Evolutionary conservation across 2,329 filamentous ascomycete species (phyloP).

Genomic region (Purpureocillium takamizusanense): DNA sequence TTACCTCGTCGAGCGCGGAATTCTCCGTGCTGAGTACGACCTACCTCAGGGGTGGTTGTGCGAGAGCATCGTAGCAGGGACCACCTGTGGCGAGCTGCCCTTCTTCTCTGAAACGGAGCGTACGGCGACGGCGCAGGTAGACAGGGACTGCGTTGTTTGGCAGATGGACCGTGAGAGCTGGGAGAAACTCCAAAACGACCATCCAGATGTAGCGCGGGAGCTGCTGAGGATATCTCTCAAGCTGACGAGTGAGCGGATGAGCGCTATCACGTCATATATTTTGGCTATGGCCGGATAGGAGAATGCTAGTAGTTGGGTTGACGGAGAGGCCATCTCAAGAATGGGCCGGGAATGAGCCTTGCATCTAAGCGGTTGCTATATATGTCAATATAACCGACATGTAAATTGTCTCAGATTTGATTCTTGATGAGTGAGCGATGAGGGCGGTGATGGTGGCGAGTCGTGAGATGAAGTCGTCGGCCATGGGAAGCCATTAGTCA

Average conservation of each 20-base stretch:
- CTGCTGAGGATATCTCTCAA: slow-evolving; percentile 82
- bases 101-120: slow-evolving; percentile 89
- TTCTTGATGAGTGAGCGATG: no score
- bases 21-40: slow-evolving; percentile 83
- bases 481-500: no score
- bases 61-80: slow-evolving; percentile 88
- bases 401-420: no score
- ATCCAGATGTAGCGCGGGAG: slow-evolving; percentile 74
- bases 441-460: no score
- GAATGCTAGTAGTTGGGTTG: neutral
- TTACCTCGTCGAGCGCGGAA: slow-evolving; percentile 82
- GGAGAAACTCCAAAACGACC: slow-evolving; percentile 59
- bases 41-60: slow-evolving; percentile 82
- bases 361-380: neutral
- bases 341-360: no score
- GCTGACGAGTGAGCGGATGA: slow-evolving; percentile 89
- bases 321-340: no score
- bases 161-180: slow-evolving; percentile 64
- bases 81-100: slow-evolving; percentile 89
- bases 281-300: slow-evolving; percentile 37
- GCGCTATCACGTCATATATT: slow-evolving; percentile 50
- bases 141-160: slow-evolving; percentile 78
- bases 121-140: slow-evolving; percentile 78
- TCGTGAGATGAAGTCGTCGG: no score
- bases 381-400: no score